Conservation (phyloP, 805 yeast genomes). For the Yamadazyma olivae region DNA sequence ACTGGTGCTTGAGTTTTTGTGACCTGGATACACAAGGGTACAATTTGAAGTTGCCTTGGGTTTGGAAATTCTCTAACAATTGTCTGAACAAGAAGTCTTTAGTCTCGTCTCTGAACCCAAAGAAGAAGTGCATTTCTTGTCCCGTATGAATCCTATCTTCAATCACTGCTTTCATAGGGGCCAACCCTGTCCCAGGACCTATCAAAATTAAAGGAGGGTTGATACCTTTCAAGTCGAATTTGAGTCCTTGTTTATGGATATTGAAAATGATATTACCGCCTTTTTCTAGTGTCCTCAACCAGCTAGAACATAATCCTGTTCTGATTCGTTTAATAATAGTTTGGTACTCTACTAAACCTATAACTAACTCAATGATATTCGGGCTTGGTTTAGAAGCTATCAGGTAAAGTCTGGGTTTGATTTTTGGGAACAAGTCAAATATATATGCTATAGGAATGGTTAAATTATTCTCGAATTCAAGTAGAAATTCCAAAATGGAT, state of each 20-base stretch:
- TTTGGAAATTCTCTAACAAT: conserved; percentile 45
- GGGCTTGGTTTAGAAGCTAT: conserved; percentile 63
- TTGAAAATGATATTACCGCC: conserved; percentile 55
- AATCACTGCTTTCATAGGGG: conserved; percentile 81
- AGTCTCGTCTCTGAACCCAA: conserved; percentile 66
- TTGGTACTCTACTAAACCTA: conserved; percentile 83
- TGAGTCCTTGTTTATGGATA: conserved; percentile 45
- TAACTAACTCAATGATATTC: conserved; percentile 56
- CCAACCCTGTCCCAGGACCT: conserved; percentile 95
- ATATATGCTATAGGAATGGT: conserved; percentile 72
- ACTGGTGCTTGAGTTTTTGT: conserved; percentile 41
- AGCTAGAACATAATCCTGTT: conserved; percentile 78
- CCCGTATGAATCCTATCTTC: conserved; percentile 25
- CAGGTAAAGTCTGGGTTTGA: conserved; percentile 81
- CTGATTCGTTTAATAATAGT: conserved; percentile 77
- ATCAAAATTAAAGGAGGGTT: conserved; percentile 59
- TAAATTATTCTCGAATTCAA: conserved; percentile 73
- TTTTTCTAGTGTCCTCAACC: conserved; percentile 51
- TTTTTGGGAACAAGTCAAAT: conserved; percentile 72
- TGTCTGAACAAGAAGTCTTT: conserved; percentile 69
- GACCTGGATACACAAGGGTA: conserved; percentile 48
- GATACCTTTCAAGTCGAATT: conserved; percentile 19
- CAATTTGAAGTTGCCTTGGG: conserved; percentile 25
- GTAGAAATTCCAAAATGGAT: conserved; percentile 76
- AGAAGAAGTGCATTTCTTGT: conserved; percentile 52